Percentiles rank a stretch among this genome's conserved stretches.
Conservation (phyloP, 306 rosid genomes). For the Trifolium subterraneum region DNA sequence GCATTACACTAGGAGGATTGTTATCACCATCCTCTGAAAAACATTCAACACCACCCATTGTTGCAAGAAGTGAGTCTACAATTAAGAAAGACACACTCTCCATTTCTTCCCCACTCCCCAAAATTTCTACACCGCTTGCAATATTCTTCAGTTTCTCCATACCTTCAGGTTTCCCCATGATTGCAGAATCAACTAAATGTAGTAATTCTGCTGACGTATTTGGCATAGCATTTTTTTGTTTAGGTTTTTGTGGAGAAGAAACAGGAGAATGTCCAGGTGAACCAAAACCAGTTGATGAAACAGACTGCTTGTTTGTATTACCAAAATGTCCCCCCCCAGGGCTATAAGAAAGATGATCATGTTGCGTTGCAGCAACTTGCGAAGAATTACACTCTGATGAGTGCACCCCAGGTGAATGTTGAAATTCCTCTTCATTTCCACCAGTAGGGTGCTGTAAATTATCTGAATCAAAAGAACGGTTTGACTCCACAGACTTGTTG, state of each 20-base stretch:
- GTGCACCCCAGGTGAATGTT: slow-evolving; percentile 45
- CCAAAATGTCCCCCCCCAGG: slow-evolving; percentile 57
- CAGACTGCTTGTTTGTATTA: slow-evolving; percentile 52
- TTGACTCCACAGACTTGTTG: slow-evolving; percentile 49
- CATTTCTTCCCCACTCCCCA: slow-evolving; percentile 75
- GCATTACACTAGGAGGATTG: slow-evolving; percentile 98
- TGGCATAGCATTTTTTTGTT: slow-evolving; percentile 62
- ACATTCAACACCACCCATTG: slow-evolving; percentile 99
- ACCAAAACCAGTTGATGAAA: slow-evolving; percentile 58
- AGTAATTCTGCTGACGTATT: slow-evolving; percentile 87
- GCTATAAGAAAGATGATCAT: slow-evolving; percentile 50
- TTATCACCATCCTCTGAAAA: slow-evolving; percentile 88
- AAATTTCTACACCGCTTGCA: slow-evolving; percentile 78
- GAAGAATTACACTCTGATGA: slow-evolving; percentile 54
- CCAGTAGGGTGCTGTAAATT: slow-evolving; percentile 50
- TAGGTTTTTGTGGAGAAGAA: slow-evolving; percentile 66
- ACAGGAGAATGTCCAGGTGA: slow-evolving; percentile 68
- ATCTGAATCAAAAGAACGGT: slow-evolving; percentile 54
- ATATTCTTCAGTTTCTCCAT: slow-evolving; percentile 86
- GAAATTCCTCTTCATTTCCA: slow-evolving; percentile 58
- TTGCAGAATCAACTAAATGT: slow-evolving; percentile 98
- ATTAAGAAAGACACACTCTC: slow-evolving; percentile 73
- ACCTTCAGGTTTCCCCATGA: slow-evolving; percentile 96
- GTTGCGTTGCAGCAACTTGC: slow-evolving; percentile 52
- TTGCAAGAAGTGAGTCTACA: slow-evolving; percentile 95